Evolutionary conservation across 2,329 filamentous ascomycete genomes (phyloP).

Genomic region (Pyrenochaeta sp.): DNA sequence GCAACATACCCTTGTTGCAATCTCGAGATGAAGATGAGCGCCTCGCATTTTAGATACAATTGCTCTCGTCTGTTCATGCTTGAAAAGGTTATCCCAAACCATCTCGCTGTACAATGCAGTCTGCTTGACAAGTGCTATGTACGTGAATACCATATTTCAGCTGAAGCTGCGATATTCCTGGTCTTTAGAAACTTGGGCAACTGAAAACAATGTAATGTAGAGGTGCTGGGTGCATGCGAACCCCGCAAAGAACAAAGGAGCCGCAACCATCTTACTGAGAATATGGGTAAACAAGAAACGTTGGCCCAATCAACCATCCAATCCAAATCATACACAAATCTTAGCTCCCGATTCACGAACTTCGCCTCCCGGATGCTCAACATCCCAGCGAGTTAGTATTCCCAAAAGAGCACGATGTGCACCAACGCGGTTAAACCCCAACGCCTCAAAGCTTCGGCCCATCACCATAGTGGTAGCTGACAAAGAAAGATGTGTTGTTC

Average conservation of each 20-base stretch:
- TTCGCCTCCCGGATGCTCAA: not conserved
- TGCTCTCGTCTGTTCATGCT: not conserved
- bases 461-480: not conserved
- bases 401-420: not conserved
- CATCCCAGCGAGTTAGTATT: not conserved
- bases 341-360: not conserved
- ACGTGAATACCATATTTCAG: no score
- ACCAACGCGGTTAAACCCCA: not conserved
- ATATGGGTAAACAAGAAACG: not conserved
- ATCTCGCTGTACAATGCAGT: not conserved
- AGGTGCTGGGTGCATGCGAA: no score
- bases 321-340: not conserved
- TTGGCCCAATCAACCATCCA: not conserved
- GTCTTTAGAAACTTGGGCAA: no score
- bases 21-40: not conserved
- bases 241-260: not conserved
- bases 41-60: not conserved
- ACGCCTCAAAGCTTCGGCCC: not conserved
- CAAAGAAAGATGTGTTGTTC: not conserved
- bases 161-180: no score
- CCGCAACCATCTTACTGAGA: not conserved
- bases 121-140: not conserved
- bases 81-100: not conserved
- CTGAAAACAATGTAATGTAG: no score
- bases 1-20: not conserved